Evolutionary conservation across 2,329 filamentous ascomycete species (phyloP).

Genomic region (Talaromyces amestolkiae): DNA sequence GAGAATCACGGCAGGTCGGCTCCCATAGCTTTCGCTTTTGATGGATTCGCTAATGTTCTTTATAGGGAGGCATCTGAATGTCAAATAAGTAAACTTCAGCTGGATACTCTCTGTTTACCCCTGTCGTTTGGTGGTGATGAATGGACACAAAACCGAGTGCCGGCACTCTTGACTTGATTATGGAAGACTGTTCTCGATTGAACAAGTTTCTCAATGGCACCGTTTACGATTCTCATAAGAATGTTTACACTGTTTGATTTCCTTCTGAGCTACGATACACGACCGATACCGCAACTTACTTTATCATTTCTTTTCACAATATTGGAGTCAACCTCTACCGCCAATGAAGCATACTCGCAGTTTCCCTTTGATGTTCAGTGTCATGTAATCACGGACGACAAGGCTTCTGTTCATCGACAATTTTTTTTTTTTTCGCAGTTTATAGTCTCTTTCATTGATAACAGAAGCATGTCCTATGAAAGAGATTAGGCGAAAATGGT

Average conservation of each 20-base stretch:
- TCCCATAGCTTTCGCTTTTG: neutral
- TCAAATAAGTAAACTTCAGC: neutral
- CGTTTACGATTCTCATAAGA: constrained; percentile 47
- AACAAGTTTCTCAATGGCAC: constrained; percentile 32
- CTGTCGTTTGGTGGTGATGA: constrained; percentile 13
- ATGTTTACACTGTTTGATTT: neutral
- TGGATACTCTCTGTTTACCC: constrained; percentile 4
- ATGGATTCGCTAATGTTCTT: neutral
- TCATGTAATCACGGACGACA: neutral
- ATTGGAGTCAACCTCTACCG: neutral
- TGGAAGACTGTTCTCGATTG: constrained; percentile 40
- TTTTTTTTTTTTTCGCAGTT: neutral
- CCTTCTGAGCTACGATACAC: constrained; percentile 8
- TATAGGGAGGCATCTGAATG: constrained; percentile 5
- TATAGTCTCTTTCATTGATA: neutral
- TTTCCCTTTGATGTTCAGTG: neutral
- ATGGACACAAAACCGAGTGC: constrained; percentile 16
- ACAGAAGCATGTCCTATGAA: neutral
- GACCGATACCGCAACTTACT: constrained; percentile 6
- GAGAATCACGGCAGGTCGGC: constrained; percentile 16
- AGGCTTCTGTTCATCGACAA: no score
- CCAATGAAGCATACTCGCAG: neutral
- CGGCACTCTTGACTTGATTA: constrained; percentile 52
- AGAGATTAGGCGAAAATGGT: neutral
- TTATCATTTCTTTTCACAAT: neutral